Conservation (phyloP, 192 early-diverging fungal species). For the Thamnidium elegans region DNA sequence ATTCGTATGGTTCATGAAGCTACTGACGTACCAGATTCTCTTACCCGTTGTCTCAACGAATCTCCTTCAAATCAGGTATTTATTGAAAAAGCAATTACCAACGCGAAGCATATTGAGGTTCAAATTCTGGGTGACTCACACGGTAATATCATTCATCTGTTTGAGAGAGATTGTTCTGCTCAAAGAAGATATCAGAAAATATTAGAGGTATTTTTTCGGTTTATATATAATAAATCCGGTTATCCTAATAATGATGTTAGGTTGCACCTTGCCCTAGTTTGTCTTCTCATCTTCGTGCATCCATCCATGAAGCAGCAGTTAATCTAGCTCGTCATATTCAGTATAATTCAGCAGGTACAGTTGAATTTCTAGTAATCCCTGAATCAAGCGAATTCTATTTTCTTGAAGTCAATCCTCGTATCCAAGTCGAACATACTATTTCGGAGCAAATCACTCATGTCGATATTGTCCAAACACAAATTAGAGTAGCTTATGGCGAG, state of each 20-base stretch:
- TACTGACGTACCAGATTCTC: constrained; percentile 73
- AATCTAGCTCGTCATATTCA: constrained; percentile 80
- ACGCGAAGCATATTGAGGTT: constrained; percentile 89
- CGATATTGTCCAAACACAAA: constrained; percentile 72
- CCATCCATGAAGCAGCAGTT: constrained; percentile 79
- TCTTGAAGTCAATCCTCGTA: constrained; percentile 93
- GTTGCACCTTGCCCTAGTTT: constrained; percentile 58
- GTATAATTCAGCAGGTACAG: constrained; percentile 91
- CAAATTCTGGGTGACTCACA: constrained; percentile 88
- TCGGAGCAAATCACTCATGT: constrained; percentile 89
- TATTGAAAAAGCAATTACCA: constrained; percentile 83
- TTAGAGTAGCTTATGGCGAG: constrained; percentile 25
- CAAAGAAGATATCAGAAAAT: constrained; percentile 95
- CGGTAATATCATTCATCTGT: constrained; percentile 85
- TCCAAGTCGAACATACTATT: constrained; percentile 97
- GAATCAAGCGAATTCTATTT: constrained; percentile 83
- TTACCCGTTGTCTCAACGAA: constrained; percentile 78
- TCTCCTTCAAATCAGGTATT: constrained; percentile 84
- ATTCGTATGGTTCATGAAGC: constrained; percentile 81
- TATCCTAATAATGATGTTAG: constrained; percentile 2
- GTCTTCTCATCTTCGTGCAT: constrained; percentile 56
- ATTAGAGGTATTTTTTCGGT: constrained; percentile 70
- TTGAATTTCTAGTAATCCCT: constrained; percentile 92
- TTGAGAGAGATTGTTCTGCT: constrained; percentile 91
- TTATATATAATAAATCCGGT: background rate